Percentiles rank a stretch among this genome's conserved stretches.
Evolutionary conservation across 768 basidiomycete genomes (phyloP).

Genomic region (Suillus sp.): DNA sequence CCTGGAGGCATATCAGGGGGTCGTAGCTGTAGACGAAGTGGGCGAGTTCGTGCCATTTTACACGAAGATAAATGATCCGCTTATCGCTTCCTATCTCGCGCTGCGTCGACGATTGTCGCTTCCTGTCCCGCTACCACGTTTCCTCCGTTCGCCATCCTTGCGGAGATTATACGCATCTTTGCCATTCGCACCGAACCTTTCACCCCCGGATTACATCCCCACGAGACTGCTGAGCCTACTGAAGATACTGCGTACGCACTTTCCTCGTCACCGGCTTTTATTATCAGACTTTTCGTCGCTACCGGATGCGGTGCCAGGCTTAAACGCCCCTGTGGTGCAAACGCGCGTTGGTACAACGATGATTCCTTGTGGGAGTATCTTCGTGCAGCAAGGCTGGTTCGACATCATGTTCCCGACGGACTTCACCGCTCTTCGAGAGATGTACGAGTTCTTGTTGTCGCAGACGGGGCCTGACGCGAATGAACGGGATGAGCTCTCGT

Average conservation of each 20-base stretch:
- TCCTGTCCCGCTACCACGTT: constrained; percentile 56
- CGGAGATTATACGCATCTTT: constrained; percentile 68
- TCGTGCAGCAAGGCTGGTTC: constrained; percentile 95
- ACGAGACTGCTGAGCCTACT: constrained; percentile 88
- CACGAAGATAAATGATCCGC: constrained; percentile 80
- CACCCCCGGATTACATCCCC: constrained; percentile 86
- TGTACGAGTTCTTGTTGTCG: constrained; percentile 85
- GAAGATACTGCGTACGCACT: constrained; percentile 75
- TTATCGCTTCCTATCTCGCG: constrained; percentile 76
- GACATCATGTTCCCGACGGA: constrained; percentile 99
- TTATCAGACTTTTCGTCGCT: constrained; percentile 90
- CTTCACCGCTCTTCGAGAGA: constrained; percentile 81
- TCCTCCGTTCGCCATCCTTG: constrained; percentile 55
- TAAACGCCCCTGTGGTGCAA: constrained; percentile 90
- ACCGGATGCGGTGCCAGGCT: constrained; percentile 73
- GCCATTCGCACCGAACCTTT: constrained; percentile 91
- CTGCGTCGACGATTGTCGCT: constrained; percentile 63
- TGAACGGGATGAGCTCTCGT: constrained; percentile 23
- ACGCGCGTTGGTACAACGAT: constrained; percentile 84
- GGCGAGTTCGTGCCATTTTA: constrained; percentile 88
- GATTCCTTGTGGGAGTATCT: constrained; percentile 86
- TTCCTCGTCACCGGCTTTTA: constrained; percentile 92
- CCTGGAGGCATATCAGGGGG: constrained; percentile 79
- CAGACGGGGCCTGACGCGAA: constrained; percentile 37
- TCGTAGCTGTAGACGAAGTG: constrained; percentile 73